Conservation (phyloP, 1,284 basidiomycete genomes). For the Irpex lacteus region DNA sequence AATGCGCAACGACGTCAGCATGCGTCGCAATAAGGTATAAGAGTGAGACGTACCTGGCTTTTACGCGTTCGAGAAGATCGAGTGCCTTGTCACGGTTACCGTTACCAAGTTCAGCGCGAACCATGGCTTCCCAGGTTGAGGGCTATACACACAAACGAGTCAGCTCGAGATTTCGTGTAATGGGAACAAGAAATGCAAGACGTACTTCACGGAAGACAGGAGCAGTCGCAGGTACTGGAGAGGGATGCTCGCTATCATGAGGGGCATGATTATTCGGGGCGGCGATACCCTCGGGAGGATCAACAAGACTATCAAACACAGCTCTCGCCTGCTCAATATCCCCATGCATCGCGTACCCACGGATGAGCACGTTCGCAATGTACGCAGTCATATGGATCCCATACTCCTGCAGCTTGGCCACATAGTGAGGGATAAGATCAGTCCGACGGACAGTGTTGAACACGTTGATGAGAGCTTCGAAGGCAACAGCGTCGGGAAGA, state of each 20-base stretch:
- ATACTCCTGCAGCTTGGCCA: constrained; percentile 58
- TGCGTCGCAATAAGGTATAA: not conserved
- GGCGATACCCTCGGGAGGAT: constrained; percentile 84
- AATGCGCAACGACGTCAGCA: constrained; percentile 4
- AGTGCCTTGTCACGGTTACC: constrained; percentile 73
- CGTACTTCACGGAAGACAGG: constrained; percentile 89
- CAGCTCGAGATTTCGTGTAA: constrained; percentile 1
- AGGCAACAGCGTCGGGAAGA: constrained; percentile 82
- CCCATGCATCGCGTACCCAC: constrained; percentile 77
- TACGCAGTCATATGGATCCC: constrained; percentile 93
- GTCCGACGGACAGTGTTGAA: constrained; percentile 78
- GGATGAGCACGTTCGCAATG: constrained; percentile 91
- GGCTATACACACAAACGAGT: constrained; percentile 44
- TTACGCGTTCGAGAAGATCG: constrained; percentile 74
- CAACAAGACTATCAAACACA: constrained; percentile 86
- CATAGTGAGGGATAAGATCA: constrained; percentile 76
- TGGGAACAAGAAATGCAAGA: constrained; percentile 9
- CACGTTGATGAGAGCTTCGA: constrained; percentile 90
- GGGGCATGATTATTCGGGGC: constrained; percentile 87
- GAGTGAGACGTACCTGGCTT: constrained; percentile 54
- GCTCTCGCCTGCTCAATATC: constrained; percentile 69
- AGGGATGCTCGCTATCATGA: constrained; percentile 36
- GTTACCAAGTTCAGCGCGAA: constrained; percentile 83
- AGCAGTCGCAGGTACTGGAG: constrained; percentile 31
- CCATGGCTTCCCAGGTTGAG: constrained; percentile 93